Conservation (phyloP, 1,139 yeast genomes). For the Sugiyamaella paludigena region DNA sequence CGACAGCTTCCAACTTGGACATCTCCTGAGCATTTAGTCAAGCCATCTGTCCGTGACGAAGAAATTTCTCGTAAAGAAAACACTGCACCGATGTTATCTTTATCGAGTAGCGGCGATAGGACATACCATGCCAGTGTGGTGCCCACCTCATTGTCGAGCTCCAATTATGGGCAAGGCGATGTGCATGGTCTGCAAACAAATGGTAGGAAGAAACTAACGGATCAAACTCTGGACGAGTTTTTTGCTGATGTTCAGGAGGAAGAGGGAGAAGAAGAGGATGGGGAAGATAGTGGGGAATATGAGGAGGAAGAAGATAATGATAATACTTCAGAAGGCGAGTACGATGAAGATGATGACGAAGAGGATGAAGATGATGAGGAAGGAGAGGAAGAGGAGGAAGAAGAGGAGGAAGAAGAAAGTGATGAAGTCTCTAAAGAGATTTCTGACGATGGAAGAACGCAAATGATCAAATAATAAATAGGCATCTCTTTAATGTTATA, state of each 20-base stretch:
- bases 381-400: slow-evolving; percentile 28
- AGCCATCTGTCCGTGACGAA: slow-evolving; percentile 34
- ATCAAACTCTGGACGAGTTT: slow-evolving; percentile 84
- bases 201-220: slow-evolving; percentile 43
- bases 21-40: slow-evolving; percentile 27
- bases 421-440: slow-evolving; percentile 6
- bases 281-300: slow-evolving; percentile 19
- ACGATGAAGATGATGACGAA: slow-evolving; percentile 24
- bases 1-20: slow-evolving; percentile 36
- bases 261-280: slow-evolving; percentile 25
- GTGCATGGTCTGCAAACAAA: slow-evolving; percentile 23
- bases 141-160: slow-evolving; percentile 18
- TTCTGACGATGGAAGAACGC: neutral
- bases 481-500: neutral
- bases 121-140: slow-evolving; percentile 14
- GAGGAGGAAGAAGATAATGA: slow-evolving; percentile 25
- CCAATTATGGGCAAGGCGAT: slow-evolving; percentile 1
- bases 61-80: slow-evolving; percentile 13
- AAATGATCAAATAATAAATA: neutral
- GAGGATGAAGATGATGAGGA: slow-evolving; percentile 33
- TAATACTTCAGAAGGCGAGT: slow-evolving; percentile 30
- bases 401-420: slow-evolving; percentile 26
- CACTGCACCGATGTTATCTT: slow-evolving; percentile 6
- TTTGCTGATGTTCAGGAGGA: slow-evolving; percentile 54
- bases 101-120: neutral